Percentiles rank a stretch among this genome's conserved stretches.
Conservation (phyloP, 2,329 filamentous ascomycete genomes). For the Aspergillus caelatus region DNA sequence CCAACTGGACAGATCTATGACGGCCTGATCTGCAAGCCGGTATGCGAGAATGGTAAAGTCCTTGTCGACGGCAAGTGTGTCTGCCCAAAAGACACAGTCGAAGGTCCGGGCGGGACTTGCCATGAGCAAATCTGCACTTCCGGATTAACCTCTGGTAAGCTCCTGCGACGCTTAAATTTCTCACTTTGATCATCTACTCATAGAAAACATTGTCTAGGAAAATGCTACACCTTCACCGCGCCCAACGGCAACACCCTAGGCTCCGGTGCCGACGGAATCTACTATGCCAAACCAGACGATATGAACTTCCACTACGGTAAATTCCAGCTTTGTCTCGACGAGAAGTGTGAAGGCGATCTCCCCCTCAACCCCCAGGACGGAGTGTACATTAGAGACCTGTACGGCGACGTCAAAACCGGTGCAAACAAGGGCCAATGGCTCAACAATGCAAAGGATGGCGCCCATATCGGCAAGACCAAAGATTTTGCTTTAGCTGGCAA, state of each 20-base stretch:
- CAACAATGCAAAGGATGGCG: constrained; percentile 14
- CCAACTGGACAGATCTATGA: constrained; percentile 13
- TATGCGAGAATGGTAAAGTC: constrained; percentile 12
- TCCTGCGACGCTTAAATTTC: not conserved
- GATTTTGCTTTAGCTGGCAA: constrained; percentile 7
- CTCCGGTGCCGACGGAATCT: constrained; percentile 12
- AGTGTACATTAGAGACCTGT: constrained; percentile 14
- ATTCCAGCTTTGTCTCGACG: constrained; percentile 18
- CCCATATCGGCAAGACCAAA: constrained; percentile 14
- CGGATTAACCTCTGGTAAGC: constrained; percentile 9
- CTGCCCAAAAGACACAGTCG: constrained; percentile 2
- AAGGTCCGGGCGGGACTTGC: constrained; percentile 7
- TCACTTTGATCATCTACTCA: not conserved
- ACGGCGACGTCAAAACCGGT: constrained; percentile 11
- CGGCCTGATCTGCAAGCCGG: constrained; percentile 10
- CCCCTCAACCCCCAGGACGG: constrained; percentile 10
- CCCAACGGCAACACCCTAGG: constrained; percentile 16
- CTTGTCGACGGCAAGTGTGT: constrained; percentile 14
- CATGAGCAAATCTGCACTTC: constrained; percentile 4
- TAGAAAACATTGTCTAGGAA: constrained; percentile 1
- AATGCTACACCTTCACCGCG: constrained; percentile 18
- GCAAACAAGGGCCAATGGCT: constrained; percentile 13
- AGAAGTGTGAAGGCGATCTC: constrained; percentile 4
- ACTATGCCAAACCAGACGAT: constrained; percentile 9
- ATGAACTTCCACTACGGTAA: constrained; percentile 14